Conservation (phyloP, 371 early-diverging fungal genomes). For the Mucor lusitanicus region DNA sequence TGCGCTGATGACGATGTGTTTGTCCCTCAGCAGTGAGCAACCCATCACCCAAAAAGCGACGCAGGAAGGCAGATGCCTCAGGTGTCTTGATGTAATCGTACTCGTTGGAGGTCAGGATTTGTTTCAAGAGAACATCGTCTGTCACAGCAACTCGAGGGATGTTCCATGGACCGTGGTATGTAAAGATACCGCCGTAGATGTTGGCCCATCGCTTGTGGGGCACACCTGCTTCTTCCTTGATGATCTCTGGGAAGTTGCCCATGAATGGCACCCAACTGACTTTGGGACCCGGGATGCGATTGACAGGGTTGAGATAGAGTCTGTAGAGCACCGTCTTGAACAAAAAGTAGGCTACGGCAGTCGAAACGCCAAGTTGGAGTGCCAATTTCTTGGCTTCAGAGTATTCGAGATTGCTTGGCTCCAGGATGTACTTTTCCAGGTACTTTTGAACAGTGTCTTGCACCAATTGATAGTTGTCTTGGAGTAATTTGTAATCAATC, state of each 20-base stretch:
- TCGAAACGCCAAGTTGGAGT: constrained; percentile 16
- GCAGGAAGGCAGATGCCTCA: constrained; percentile 25
- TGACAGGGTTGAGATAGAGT: constrained; percentile 48
- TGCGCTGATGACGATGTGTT: constrained; percentile 65
- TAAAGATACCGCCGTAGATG: constrained; percentile 54
- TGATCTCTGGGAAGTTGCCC: constrained; percentile 54
- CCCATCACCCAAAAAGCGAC: constrained; percentile 55
- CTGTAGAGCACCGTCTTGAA: constrained; percentile 41
- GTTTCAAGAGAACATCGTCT: constrained; percentile 52
- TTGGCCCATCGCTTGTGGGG: constrained; percentile 57
- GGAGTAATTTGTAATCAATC: not conserved
- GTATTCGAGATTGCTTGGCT: constrained; percentile 2
- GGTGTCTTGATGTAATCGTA: constrained; percentile 57
- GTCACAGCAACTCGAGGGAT: constrained; percentile 52
- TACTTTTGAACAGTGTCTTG: constrained; percentile 10
- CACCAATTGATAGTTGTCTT: constrained; percentile 7
- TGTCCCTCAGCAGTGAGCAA: constrained; percentile 62
- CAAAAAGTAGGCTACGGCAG: constrained; percentile 14
- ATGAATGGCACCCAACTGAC: constrained; percentile 53
- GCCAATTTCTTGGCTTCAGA: constrained; percentile 5
- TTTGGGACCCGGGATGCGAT: constrained; percentile 62
- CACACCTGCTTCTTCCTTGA: constrained; percentile 50
- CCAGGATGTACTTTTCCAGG: constrained; percentile 4
- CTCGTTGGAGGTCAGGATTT: constrained; percentile 49
- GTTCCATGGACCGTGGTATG: constrained; percentile 56